Evolutionary conservation across 2,329 filamentous ascomycete species (phyloP).

Genomic region (Arachnopeziza araneosa): DNA sequence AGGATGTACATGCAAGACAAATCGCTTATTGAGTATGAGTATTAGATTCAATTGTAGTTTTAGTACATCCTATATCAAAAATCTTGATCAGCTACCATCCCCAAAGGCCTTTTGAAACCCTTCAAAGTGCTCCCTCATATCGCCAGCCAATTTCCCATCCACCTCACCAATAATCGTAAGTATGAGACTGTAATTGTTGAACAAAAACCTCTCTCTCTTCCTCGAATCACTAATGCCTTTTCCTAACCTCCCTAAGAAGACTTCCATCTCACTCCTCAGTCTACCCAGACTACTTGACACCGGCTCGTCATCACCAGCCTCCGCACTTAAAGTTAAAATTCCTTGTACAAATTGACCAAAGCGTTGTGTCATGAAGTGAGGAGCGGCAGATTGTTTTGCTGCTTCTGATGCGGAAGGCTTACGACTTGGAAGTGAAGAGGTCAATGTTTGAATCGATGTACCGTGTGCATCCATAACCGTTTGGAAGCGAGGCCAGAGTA

Average conservation of each 20-base stretch:
- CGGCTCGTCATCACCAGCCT: slow-evolving; percentile 91
- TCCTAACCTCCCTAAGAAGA: slow-evolving; percentile 72
- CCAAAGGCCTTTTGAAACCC: slow-evolving; percentile 54
- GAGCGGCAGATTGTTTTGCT: slow-evolving; percentile 67
- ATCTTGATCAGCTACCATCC: slow-evolving; percentile 29
- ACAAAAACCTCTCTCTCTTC: slow-evolving; percentile 82
- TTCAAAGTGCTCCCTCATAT: slow-evolving; percentile 73
- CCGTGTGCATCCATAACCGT: slow-evolving; percentile 89
- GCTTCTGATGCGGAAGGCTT: slow-evolving; percentile 44
- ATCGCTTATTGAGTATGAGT: too few species aligned
- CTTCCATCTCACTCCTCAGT: slow-evolving; percentile 75
- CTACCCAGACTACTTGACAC: slow-evolving; percentile 75
- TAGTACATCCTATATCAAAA: neutral
- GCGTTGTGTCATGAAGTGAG: slow-evolving; percentile 88
- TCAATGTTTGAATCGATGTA: slow-evolving; percentile 70
- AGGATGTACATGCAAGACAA: too few species aligned
- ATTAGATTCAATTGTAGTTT: neutral
- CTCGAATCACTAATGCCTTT: slow-evolving; percentile 70
- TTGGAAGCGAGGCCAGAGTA: slow-evolving; percentile 93
- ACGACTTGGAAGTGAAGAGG: slow-evolving; percentile 43
- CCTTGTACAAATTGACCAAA: slow-evolving; percentile 90
- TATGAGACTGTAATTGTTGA: slow-evolving; percentile 95
- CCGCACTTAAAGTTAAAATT: slow-evolving; percentile 75
- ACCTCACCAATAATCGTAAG: slow-evolving; percentile 83
- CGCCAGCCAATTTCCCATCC: slow-evolving; percentile 64